phyloP scores from a whole-genome alignment of 2,329 filamentous ascomycete species.

The Aspergillus thermomutatus region DNA sequence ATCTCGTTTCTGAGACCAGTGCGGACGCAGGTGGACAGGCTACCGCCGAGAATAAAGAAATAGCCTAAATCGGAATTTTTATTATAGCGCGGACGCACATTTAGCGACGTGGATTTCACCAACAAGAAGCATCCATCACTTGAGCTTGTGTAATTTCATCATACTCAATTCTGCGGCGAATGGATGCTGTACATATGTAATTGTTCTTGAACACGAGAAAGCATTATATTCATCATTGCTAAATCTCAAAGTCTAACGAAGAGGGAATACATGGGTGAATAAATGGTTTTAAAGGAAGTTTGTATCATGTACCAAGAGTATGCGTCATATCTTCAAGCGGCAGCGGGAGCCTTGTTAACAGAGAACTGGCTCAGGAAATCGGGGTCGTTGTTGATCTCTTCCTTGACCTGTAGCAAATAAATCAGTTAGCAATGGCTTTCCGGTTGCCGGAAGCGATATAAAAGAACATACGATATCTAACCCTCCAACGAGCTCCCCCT shows the following conservation, averaged over 20 bases:
- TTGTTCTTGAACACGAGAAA: neutral
- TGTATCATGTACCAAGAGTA: neutral
- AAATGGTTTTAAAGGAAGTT: slow-evolving; percentile 1
- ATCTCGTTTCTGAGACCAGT: slow-evolving; percentile 26
- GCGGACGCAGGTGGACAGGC: too few species aligned
- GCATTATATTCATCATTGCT: neutral
- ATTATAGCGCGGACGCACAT: neutral
- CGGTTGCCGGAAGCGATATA: neutral
- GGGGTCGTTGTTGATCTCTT: slow-evolving; percentile 79
- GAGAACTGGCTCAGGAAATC: slow-evolving; percentile 77
- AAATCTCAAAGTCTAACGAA: neutral
- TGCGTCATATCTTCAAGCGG: slow-evolving; percentile 7
- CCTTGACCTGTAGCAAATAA: slow-evolving; percentile 66
- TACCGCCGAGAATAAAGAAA: neutral
- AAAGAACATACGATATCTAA: slow-evolving; percentile 79
- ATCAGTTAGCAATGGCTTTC: slow-evolving; percentile 10
- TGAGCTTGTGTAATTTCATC: neutral
- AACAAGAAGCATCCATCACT: neutral
- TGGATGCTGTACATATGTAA: neutral
- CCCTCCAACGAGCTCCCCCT: slow-evolving; percentile 86
- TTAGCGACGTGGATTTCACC: neutral
- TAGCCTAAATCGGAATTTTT: neutral
- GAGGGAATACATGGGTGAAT: slow-evolving; percentile 15
- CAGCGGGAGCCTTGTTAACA: slow-evolving; percentile 38
- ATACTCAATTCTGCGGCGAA: neutral